Evolutionary conservation across 352 stramenopile species (phyloP).

Genomic region (Peronosclerospora sorghi): DNA sequence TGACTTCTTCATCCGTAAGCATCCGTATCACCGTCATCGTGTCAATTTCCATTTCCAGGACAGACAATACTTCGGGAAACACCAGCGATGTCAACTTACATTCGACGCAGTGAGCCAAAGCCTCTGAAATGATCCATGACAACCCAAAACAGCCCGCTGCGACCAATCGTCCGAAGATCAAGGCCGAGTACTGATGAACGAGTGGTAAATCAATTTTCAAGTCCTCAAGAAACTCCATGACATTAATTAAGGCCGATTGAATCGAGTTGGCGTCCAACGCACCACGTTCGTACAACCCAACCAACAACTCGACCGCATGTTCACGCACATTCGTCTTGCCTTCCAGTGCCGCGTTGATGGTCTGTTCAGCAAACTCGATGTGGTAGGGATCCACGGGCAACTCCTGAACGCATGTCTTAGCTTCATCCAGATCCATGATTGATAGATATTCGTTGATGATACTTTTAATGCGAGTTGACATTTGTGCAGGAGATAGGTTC

Average conservation of each 20-base stretch:
- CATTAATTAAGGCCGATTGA: conserved; percentile 50
- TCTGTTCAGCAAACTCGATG: conserved; percentile 58
- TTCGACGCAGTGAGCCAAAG: conserved; percentile 41
- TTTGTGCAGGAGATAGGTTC: conserved; percentile 26
- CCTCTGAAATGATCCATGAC: conserved; percentile 66
- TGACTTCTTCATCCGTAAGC: conserved; percentile 75
- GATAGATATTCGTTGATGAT: conserved; percentile 79
- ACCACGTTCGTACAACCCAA: conserved; percentile 57
- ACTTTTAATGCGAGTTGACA: conserved; percentile 73
- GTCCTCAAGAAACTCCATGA: conserved; percentile 78
- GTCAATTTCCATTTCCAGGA: conserved; percentile 67
- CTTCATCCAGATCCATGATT: conserved; percentile 74
- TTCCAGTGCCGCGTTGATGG: conserved; percentile 60
- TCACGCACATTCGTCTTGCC: conserved; percentile 60
- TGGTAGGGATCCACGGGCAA: conserved; percentile 38
- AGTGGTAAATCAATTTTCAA: conserved; percentile 80
- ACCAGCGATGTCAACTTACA: conserved; percentile 52
- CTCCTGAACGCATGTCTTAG: conserved; percentile 55
- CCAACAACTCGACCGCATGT: conserved; percentile 63
- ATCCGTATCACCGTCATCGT: conserved; percentile 53
- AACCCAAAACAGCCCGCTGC: conserved; percentile 70
- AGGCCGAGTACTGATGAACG: conserved; percentile 65
- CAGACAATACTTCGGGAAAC: conserved; percentile 59
- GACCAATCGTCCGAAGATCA: conserved; percentile 69
- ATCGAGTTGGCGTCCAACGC: conserved; percentile 62